Base-by-base conservation (phyloP, 192 early-diverging fungal species). In the Coemansia sp. region DNA sequence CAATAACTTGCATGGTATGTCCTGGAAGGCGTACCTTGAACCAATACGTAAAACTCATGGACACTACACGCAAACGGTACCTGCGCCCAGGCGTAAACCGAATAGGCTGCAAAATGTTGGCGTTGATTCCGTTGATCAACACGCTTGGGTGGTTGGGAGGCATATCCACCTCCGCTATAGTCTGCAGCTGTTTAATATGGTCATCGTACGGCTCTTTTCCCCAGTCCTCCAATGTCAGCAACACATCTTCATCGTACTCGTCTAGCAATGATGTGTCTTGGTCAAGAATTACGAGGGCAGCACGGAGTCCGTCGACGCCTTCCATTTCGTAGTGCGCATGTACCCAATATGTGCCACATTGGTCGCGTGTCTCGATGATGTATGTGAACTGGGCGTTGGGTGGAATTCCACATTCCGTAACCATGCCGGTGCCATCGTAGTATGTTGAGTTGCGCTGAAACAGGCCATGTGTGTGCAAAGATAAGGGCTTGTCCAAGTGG, bases 331-430 rank as follows among this genome's bases (percentile, higher is more conserved):
- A 76, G 70, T 93, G 92, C 27, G 83, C 82, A 60, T 93, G 92
- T 27, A 89, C 76, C 93, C 93, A 95, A 75, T 84, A 94, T 22
- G 90, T 92, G 32, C 93, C 93, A 23, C 82, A 66, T 66, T 95
- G 89, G 48, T 80, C 67, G 12, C 87, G 65, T 6, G 41, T 43
- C 15, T 73, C 56, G 59, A 88, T 85, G 8, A 73, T 73, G 62
- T 94, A 94, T 2, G 89, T 87, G 63, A 87, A 88, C 38, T 58
- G 73, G 15, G 59, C 62, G 4, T 84, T 84, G 2, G 85, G 74
- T 15, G 90, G 88, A 58, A 94, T 93, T 6, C 83, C 83, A 66
- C 93, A 92, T 70, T 93, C 86, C 5, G 86, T 88, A 53, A 86
- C 79, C 65, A 83, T 85, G 15, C 79, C 69, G 0, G 87, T 76